A percentile compares a stretch with the other conserved stretches of the same genome.
Evolutionary conservation across 2,329 filamentous ascomycete genomes (phyloP).

Genomic region (Niveomyces coronatus): DNA sequence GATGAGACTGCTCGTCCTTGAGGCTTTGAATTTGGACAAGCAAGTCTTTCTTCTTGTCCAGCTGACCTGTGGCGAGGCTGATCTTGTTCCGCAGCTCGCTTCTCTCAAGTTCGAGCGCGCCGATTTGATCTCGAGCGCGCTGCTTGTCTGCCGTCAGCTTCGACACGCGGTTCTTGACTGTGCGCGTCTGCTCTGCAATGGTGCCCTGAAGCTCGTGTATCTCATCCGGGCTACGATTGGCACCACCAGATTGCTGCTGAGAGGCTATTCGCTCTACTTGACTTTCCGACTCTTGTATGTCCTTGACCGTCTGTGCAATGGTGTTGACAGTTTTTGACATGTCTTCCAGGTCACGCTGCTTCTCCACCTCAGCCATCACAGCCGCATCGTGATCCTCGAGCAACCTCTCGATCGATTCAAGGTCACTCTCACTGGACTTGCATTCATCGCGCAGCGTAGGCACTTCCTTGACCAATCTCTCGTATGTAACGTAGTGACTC

Average conservation of each 20-base stretch:
- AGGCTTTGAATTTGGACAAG: constrained; percentile 62
- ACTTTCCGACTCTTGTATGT: constrained; percentile 59
- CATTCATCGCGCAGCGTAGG: constrained; percentile 57
- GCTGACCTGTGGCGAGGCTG: constrained; percentile 56
- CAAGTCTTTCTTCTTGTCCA: constrained; percentile 72
- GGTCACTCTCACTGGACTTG: constrained; percentile 49
- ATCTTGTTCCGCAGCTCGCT: constrained; percentile 67
- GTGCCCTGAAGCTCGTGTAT: constrained; percentile 67
- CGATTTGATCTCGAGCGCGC: constrained; percentile 56
- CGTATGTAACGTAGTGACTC: constrained; percentile 63
- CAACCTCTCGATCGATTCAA: constrained; percentile 46
- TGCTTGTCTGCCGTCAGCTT: constrained; percentile 64
- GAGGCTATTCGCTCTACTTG: constrained; percentile 67
- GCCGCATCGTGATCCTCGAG: constrained; percentile 58
- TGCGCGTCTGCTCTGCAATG: constrained; percentile 56
- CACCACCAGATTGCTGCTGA: constrained; percentile 60
- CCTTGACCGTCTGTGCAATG: constrained; percentile 61
- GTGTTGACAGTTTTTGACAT: constrained; percentile 65
- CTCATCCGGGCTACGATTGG: constrained; percentile 65
- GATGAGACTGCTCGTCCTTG: constrained; percentile 55
- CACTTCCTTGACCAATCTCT: constrained; percentile 60
- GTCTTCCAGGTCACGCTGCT: constrained; percentile 63
- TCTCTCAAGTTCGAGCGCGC: constrained; percentile 62
- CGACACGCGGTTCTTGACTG: constrained; percentile 50
- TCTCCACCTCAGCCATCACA: constrained; percentile 53